A percentile compares a stretch with the other conserved stretches of the same genome.
Evolutionary conservation across 495 filamentous ascomycete genomes (phyloP).

Genomic region (Penicillium riverlandense): DNA sequence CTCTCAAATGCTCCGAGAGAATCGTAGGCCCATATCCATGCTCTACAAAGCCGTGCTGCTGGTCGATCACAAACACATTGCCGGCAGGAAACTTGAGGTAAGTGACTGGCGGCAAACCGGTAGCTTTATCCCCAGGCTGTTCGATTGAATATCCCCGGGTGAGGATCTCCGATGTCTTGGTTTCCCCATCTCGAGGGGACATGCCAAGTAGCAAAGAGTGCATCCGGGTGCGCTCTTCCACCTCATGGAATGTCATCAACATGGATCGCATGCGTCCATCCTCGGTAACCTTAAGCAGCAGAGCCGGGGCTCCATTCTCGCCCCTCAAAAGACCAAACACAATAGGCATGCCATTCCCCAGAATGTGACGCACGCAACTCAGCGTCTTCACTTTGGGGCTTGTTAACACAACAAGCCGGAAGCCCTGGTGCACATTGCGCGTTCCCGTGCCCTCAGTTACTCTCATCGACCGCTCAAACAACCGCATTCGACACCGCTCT

Average conservation of each 20-base stretch:
- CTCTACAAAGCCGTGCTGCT: constrained; percentile 32
- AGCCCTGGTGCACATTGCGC: constrained; percentile 64
- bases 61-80: constrained; percentile 47
- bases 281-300: constrained; percentile 63
- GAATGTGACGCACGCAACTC: constrained; percentile 59
- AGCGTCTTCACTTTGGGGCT: constrained; percentile 67
- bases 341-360: constrained; percentile 53
- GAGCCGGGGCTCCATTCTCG: constrained; percentile 55
- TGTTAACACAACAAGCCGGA: constrained; percentile 66
- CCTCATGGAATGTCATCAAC: constrained; percentile 66
- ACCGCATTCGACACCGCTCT: constrained; percentile 54
- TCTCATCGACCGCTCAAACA: constrained; percentile 63
- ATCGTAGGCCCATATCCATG: constrained; percentile 49
- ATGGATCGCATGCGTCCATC: constrained; percentile 58
- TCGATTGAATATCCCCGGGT: constrained; percentile 58
- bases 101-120: constrained; percentile 20
- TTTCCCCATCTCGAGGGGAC: constrained; percentile 50
- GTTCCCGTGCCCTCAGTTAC: constrained; percentile 60
- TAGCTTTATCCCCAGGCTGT: constrained; percentile 34
- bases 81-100: constrained; percentile 36
- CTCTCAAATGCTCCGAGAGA: constrained; percentile 61
- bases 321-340: constrained; percentile 67
- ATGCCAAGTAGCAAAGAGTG: constrained; percentile 66
- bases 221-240: constrained; percentile 55
- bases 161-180: constrained; percentile 53